Evolutionary conservation across 192 early-diverging fungal genomes (phyloP).

Genomic region (Backusella tuberculispora): DNA sequence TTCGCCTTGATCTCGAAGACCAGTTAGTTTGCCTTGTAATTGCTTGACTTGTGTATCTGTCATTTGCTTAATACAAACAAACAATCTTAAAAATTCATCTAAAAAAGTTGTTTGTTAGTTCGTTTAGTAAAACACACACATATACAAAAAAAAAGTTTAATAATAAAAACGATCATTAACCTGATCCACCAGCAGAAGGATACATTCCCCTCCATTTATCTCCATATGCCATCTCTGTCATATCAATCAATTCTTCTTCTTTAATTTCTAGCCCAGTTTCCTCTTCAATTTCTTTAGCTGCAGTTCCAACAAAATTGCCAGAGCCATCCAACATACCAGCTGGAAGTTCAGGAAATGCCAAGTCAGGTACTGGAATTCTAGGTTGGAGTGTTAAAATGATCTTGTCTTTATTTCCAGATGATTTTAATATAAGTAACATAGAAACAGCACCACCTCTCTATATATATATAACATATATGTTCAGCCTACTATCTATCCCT

Average conservation of each 20-base stretch:
- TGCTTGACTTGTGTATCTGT: slow-evolving; percentile 51
- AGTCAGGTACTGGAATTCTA: slow-evolving; percentile 64
- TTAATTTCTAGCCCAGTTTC: slow-evolving; percentile 72
- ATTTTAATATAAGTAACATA: slow-evolving; percentile 65
- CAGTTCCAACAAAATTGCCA: slow-evolving; percentile 74
- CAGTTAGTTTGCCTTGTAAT: slow-evolving; percentile 67
- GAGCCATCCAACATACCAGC: slow-evolving; percentile 86
- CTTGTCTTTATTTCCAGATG: slow-evolving; percentile 50
- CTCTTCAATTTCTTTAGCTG: slow-evolving; percentile 79
- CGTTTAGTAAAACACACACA: no score
- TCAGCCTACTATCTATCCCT: not conserved
- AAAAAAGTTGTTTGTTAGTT: not conserved
- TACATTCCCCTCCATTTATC: slow-evolving; percentile 57
- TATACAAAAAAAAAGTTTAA: not conserved
- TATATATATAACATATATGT: not conserved
- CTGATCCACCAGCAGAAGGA: slow-evolving; percentile 76
- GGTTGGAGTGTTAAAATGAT: slow-evolving; percentile 78
- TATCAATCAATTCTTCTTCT: slow-evolving; percentile 64
- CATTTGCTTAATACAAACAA: slow-evolving; percentile 66
- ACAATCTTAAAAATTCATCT: slow-evolving; percentile 74
- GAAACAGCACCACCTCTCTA: slow-evolving; percentile 77
- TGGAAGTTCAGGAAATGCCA: slow-evolving; percentile 74
- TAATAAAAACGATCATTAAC: not conserved
- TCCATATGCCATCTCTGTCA: slow-evolving; percentile 62
- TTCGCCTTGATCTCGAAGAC: slow-evolving; percentile 78